Base-by-base conservation (phyloP, 2,329 filamentous ascomycete genomes). In the Fusarium tricinctum region DNA sequence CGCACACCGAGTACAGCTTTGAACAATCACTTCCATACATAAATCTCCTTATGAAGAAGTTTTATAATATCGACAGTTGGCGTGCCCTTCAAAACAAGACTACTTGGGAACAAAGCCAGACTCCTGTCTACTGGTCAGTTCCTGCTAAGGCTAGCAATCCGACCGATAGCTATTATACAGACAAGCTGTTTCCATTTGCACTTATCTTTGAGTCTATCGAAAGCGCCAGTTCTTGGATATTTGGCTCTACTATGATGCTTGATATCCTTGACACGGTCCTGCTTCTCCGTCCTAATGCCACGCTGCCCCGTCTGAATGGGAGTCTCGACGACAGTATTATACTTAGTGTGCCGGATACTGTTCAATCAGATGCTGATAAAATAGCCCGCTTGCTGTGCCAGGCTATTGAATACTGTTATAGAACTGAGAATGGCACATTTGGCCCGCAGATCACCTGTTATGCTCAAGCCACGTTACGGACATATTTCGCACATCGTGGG, bases 361-460 rank as follows among this genome's bases (percentile, higher is more conserved):
- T 17, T 2, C 26, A 22, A 0, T 15, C 9, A 7, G 44, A 64
- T 3, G 45, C 51, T 8, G 26, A 64, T 6, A 6, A 10, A 1
- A 12, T 38, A 14, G 50, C 59, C 0, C 60, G 60, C 2, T 26
- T 63, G 10, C 14, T 63, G 0, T 64, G 60, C 2, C 58, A 63
- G 20, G 40, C 44, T 10, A 20, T 64, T 6, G 60, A 63, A 13
- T 63, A 35, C 20, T 63, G 58, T 17, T 63, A 63, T 12, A 44
- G 33, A 1, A 42, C 12, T 6, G 60, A 64, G 1, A 63, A 63
- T 32, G 60, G 60, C 1, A 63, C 58, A 2, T 64, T 63, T 2
- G 58, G 59, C 1, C 60, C 60, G 0, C 60, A 63, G 8, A 50
- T 64, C 14, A 63, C 60, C 5, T 58, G 58, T 3, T 63, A 58